Base-by-base conservation (phyloP, 2,329 filamentous ascomycete genomes). In the Claviceps digitariae region DNA sequence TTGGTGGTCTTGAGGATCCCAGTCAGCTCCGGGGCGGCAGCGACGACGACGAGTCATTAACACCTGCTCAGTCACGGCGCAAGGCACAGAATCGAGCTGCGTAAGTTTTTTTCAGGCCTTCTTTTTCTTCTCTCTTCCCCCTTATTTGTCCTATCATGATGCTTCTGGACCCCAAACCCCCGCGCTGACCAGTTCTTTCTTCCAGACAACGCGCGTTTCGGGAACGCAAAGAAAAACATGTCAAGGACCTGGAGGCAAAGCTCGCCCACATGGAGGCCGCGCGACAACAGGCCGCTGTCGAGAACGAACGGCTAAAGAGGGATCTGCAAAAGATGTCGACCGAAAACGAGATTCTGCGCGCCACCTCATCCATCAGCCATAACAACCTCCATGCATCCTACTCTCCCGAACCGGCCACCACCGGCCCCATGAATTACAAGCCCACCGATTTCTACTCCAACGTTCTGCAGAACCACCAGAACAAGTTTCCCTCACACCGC, bases 201-300 rank as follows among this genome's bases (percentile, higher is more conserved):
- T 9, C 20, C 57, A 96, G 91, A 48, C 93, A 97, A 76, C 85
- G 91, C 61, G 91, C 93, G 34, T 97, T 97, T 68, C 88, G 91
- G 56, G 91, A 97, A 69, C 85, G 91, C 60, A 97, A 97, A 69
- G 91, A 97, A 67, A 85, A 84, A 54, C 90, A 95, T 64, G 90
- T 97, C 57, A 90, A 90, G 67, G 90, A 97, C 56, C 83, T 97
- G 25, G 90, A 97, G 69, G 80, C 82, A 54, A 93, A 95, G 66
- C 82, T 97, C 29, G 84, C 81, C 50, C 77, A 74, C 49, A 81
- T 96, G 34, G 86, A 95, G 65, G 81, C 83, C 55, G 82, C 83
- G 50, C 86, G 87, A 51, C 79, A 83, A 53, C 77, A 80, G 36
- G 78, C 93, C 0, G 79, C 83, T 43, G 81, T 83, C 46, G 90